phyloP scores from a whole-genome alignment of 345 rosid species.

The Salix exigua region DNA sequence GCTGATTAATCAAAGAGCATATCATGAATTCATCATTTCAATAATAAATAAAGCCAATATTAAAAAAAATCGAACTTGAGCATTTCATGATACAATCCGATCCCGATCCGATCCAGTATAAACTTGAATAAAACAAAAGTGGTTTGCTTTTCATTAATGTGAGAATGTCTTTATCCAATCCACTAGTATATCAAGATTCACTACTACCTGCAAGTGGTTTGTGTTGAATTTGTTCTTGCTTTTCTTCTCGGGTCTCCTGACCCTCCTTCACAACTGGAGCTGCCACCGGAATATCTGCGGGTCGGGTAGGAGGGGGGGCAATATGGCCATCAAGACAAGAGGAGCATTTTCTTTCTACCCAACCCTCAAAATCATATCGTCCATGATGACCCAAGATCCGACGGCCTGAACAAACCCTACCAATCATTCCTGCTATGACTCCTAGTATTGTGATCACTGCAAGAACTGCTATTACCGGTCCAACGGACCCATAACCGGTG shows the following conservation, averaged over 20 bases:
- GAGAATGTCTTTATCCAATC: not conserved
- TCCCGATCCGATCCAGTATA: too few species aligned
- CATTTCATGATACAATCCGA: too few species aligned
- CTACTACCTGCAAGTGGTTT: slow-evolving; percentile 19
- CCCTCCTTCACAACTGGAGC: slow-evolving; percentile 20
- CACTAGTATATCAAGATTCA: slow-evolving; percentile 15
- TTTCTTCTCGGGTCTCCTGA: slow-evolving; percentile 29
- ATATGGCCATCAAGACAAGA: slow-evolving; percentile 54
- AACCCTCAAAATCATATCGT: slow-evolving; percentile 57
- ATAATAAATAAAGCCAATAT: not conserved
- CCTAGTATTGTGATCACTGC: slow-evolving; percentile 57
- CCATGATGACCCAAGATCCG: slow-evolving; percentile 44
- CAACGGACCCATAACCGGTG: slow-evolving; percentile 50
- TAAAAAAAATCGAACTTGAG: too few species aligned
- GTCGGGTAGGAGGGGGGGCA: slow-evolving; percentile 33
- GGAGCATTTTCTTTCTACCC: slow-evolving; percentile 67
- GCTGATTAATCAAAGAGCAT: too few species aligned
- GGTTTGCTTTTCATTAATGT: not conserved
- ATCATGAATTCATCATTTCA: not conserved
- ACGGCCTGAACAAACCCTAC: slow-evolving; percentile 59
- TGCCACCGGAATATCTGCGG: slow-evolving; percentile 20
- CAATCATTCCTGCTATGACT: slow-evolving; percentile 57
- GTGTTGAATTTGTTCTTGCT: slow-evolving; percentile 10
- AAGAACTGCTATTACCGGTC: slow-evolving; percentile 61
- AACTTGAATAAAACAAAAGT: not conserved